Base-by-base conservation (phyloP, 169 alveolate species). In the Plasmodium fragile region DNA sequence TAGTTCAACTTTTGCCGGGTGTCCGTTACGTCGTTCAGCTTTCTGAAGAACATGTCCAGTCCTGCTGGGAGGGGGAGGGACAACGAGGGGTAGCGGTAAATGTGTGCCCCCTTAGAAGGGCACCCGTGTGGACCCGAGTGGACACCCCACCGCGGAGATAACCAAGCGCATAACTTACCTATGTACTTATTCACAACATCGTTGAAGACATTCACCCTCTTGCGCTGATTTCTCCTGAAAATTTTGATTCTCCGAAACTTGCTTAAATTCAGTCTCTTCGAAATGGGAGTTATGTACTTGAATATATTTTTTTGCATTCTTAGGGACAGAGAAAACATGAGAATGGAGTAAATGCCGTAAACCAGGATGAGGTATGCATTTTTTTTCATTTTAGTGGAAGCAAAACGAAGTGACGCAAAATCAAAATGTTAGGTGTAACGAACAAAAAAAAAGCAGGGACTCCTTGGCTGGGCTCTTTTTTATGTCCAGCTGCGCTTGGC, bases 261-360 rank as follows among this genome's bases (percentile, higher is more conserved):
- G n/a, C 72, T 81, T 71, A 91, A 81, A 65, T 55, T 91, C 22
- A 91, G 34, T 71, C 59, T 91, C 25, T 71, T 91, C 72, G 94
- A 91, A 69, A 91, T 69, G 53, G 94, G 94, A 80, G 83, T 91
- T 13, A 91, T 91, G 75, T 91, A 91, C 55, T 91, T 91, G 73
- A 81, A 91, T 36, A 91, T 45, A 77, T 91, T 81, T 91, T 81
- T 91, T 81, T 91, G 94, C 94, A 91, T 91, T 91, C 92, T 91
- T 81, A 91, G 41, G 55, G 94, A 91, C 53, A 22, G 49, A 7
- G 85, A 91, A 91, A 81, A 91, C 83, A 91, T 81, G 75, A 45
- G 83, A 81, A 91, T 69, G 18, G 75, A 43, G 77, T 81, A 91
- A 52, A 91, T 52, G 55, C 52, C 59, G 45, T 81, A 91, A 81